Evolutionary conservation across 2,329 filamentous ascomycete genomes (phyloP).

Genomic region (Alternaria sp.): DNA sequence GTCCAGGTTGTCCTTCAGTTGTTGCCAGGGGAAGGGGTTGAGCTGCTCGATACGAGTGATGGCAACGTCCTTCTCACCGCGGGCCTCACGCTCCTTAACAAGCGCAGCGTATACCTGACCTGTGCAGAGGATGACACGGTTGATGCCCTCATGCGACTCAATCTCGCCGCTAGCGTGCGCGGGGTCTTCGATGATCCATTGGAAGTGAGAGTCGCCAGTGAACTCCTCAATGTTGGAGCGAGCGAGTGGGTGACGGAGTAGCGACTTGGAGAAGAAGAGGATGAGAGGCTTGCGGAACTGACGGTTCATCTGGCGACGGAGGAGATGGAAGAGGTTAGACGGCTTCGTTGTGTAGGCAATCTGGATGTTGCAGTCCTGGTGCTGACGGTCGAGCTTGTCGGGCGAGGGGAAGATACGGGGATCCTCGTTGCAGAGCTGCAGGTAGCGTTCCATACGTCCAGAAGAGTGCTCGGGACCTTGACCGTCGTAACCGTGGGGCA

Average conservation of each 20-base stretch:
- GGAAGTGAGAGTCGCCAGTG: conserved; percentile 88
- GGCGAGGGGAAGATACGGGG: conserved; percentile 86
- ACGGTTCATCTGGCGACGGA: conserved; percentile 96
- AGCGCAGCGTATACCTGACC: conserved; percentile 94
- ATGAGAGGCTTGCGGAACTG: conserved; percentile 98
- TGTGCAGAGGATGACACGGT: conserved; percentile 91
- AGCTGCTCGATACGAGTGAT: conserved; percentile 97
- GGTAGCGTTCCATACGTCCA: conserved; percentile 93
- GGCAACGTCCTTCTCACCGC: conserved; percentile 87
- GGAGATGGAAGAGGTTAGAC: conserved; percentile 93
- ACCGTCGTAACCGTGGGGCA: conserved; percentile 97
- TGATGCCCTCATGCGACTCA: conserved; percentile 81
- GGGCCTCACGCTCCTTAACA: conserved; percentile 85
- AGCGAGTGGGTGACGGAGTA: conserved; percentile 91
- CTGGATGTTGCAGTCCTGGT: conserved; percentile 99
- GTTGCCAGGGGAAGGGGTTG: conserved; percentile 98
- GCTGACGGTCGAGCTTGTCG: conserved; percentile 92
- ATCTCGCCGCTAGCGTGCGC: conserved; percentile 79
- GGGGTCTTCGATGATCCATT: conserved; percentile 93
- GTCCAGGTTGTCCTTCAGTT: conserved; percentile 95
- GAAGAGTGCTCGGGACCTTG: conserved; percentile 99
- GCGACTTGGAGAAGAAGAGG: conserved; percentile 97
- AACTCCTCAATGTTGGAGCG: conserved; percentile 92
- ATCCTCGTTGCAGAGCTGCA: conserved; percentile 97
- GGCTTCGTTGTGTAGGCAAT: conserved; percentile 97